Conservation (phyloP, 2,329 filamentous ascomycete species). For the Lecanicillium sp. region DNA sequence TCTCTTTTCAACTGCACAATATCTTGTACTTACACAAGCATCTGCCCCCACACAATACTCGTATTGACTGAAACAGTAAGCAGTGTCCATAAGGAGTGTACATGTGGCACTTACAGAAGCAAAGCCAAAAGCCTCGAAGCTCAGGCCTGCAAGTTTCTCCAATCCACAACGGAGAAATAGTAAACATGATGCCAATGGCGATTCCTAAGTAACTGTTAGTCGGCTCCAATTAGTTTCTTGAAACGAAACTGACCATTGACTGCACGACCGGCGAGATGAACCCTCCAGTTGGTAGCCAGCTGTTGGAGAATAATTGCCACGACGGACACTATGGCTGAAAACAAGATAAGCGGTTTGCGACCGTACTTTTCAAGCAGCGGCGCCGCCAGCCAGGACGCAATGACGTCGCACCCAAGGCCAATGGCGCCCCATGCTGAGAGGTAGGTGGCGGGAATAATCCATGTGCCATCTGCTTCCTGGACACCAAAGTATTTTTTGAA, state of each 20-base stretch:
- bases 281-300: constrained; percentile 17
- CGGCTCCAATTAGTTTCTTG: neutral
- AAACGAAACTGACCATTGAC: constrained; percentile 14
- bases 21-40: constrained; percentile 12
- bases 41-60: constrained; percentile 28
- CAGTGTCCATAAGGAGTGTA: neutral
- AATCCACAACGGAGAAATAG: constrained; percentile 28
- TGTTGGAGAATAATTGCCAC: constrained; percentile 22
- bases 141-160: constrained; percentile 27
- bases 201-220: constrained; percentile 12
- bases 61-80: constrained; percentile 18
- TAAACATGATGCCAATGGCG: constrained; percentile 27
- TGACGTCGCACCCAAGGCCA: constrained; percentile 17
- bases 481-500: constrained; percentile 20
- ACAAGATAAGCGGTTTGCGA: constrained; percentile 20
- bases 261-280: constrained; percentile 19
- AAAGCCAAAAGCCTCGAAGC: constrained; percentile 28
- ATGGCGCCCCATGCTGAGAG: constrained; percentile 23
- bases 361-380: constrained; percentile 23
- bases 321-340: constrained; percentile 17
- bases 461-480: constrained; percentile 15
- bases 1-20: neutral
- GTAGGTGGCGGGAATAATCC: constrained; percentile 20
- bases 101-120: constrained; percentile 15
- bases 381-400: constrained; percentile 18